Conservation (phyloP, 2,329 filamentous ascomycete genomes). For the Nemania serpens region DNA sequence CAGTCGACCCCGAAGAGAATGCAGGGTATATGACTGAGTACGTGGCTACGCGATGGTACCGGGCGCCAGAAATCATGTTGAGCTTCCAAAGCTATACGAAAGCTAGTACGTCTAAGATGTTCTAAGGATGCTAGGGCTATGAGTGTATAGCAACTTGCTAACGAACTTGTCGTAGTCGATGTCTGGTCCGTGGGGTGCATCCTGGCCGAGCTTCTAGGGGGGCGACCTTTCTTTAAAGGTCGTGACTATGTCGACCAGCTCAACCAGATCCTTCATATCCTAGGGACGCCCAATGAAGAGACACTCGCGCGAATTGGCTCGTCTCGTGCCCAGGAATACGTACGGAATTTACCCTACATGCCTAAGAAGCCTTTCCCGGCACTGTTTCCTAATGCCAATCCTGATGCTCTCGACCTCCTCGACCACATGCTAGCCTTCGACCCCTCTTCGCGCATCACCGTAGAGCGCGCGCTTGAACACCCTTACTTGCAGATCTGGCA, state of each 20-base stretch:
- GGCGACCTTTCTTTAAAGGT: conserved; percentile 98
- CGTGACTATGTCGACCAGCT: conserved; percentile 99
- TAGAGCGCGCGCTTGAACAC: conserved; percentile 95
- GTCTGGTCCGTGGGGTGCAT: conserved; percentile 99
- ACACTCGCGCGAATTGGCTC: conserved; percentile 93
- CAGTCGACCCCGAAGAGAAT: conserved; percentile 95
- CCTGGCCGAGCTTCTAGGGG: conserved; percentile 91
- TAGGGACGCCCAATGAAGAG: conserved; percentile 95
- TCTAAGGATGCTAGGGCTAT: not conserved
- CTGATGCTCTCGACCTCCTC: conserved; percentile 90
- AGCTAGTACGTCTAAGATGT: conserved; percentile 77
- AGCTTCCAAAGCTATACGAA: conserved; percentile 99
- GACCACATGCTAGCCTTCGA: conserved; percentile 98
- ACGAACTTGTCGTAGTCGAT: conserved; percentile 68
- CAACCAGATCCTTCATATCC: conserved; percentile 98
- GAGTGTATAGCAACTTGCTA: not conserved
- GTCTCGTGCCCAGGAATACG: conserved; percentile 95
- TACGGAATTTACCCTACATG: conserved; percentile 94
- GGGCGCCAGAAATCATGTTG: conserved; percentile 97
- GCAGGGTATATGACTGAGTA: conserved; percentile 99
- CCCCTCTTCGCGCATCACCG: conserved; percentile 87
- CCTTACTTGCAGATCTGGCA: conserved; percentile 98
- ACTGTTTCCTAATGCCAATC: conserved; percentile 93
- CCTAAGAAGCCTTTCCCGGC: conserved; percentile 86
- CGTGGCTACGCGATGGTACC: conserved; percentile 94